phyloP scores from a whole-genome alignment of 495 filamentous ascomycete species.

The Astrocystis sublimbata region DNA sequence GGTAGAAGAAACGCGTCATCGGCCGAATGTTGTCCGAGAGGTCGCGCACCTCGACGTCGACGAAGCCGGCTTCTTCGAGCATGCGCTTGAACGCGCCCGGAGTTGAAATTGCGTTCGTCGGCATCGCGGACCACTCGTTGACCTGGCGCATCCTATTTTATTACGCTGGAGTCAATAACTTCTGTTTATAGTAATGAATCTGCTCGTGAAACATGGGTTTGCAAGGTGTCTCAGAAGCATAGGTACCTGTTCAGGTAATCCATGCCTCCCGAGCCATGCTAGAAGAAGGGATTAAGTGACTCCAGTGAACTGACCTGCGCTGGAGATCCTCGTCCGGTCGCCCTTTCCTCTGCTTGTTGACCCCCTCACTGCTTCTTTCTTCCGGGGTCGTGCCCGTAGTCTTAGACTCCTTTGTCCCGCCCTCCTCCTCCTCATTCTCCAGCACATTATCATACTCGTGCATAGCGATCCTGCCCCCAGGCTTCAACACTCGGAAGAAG shows the following conservation, averaged over 20 bases:
- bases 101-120: slow-evolving; percentile 6
- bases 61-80: slow-evolving; percentile 31
- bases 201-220: too few species aligned
- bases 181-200: too few species aligned
- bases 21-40: slow-evolving; percentile 15
- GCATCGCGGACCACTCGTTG: slow-evolving; percentile 13
- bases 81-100: slow-evolving; percentile 22
- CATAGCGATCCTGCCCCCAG: slow-evolving; percentile 8
- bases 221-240: too few species aligned
- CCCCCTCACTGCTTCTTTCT: background rate
- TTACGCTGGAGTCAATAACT: too few species aligned
- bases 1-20: slow-evolving; percentile 17
- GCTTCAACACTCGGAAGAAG: slow-evolving; percentile 9
- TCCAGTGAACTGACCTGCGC: too few species aligned
- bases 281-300: too few species aligned
- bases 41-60: slow-evolving; percentile 26
- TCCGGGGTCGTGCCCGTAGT: background rate
- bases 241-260: too few species aligned
- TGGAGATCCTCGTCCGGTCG: background rate
- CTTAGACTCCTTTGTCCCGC: background rate
- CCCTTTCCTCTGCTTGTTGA: background rate
- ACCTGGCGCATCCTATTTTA: slow-evolving; percentile 7
- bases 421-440: background rate
- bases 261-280: too few species aligned
- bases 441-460: slow-evolving; percentile 16